Percentiles rank a stretch among this genome's conserved stretches.
Conservation (phyloP, 1,284 basidiomycete genomes). For the Naganishia albida region DNA sequence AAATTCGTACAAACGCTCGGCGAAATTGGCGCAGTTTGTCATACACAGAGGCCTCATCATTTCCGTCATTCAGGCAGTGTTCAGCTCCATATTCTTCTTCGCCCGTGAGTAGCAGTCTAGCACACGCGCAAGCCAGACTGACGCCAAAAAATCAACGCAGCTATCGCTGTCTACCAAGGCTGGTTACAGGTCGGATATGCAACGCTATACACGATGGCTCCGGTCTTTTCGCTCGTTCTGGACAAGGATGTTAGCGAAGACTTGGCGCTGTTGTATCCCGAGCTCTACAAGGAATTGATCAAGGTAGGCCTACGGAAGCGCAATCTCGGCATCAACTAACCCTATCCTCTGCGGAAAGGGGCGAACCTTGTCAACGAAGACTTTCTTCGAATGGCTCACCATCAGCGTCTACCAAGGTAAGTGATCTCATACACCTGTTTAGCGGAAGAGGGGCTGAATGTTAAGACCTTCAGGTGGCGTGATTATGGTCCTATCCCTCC, state of each 20-base stretch:
- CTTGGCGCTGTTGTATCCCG: constrained; percentile 90
- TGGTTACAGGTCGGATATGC: constrained; percentile 99
- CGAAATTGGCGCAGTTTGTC: constrained; percentile 97
- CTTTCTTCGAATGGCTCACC: constrained; percentile 97
- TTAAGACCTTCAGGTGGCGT: constrained; percentile 68
- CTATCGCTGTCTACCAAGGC: constrained; percentile 96
- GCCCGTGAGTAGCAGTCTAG: constrained; percentile 60
- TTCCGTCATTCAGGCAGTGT: constrained; percentile 95
- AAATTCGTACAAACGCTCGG: constrained; percentile 96
- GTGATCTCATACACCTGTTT: constrained; percentile 33
- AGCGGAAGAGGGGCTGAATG: not conserved
- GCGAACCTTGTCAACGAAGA: constrained; percentile 88
- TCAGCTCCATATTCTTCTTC: constrained; percentile 97
- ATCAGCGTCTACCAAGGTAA: constrained; percentile 95
- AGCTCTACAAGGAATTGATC: constrained; percentile 95
- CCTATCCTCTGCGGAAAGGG: constrained; percentile 60
- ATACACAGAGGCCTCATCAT: constrained; percentile 98
- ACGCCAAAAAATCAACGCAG: constrained; percentile 32
- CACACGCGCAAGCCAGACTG: not conserved
- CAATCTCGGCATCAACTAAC: no score
- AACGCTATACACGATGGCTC: constrained; percentile 97
- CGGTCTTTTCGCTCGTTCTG: constrained; percentile 93
- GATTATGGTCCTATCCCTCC: constrained; percentile 96
- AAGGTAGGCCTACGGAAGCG: constrained; percentile 64
- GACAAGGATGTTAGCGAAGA: constrained; percentile 97